Base-by-base conservation (phyloP, 208 protist species). In the Phytomonas francai region DNA sequence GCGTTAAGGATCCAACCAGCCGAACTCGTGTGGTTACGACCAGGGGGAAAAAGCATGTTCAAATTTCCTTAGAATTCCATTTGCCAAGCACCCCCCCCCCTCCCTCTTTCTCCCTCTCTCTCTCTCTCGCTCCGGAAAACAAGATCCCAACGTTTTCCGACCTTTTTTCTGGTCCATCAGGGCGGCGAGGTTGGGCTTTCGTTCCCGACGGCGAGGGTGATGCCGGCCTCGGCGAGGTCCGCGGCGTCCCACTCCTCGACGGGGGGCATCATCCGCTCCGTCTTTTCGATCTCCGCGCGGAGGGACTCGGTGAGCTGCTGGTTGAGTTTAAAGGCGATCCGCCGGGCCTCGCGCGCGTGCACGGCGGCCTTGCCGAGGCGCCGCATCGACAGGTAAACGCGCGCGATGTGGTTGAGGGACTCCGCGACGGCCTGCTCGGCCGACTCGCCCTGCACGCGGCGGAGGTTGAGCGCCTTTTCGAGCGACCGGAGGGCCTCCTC, bases 391-490 rank as follows among this genome's bases (percentile, higher is more conserved):
- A 88, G 54, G 76, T 93, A 84, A 9, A 92, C 83, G 42, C 87
- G 80, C 3, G 90, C 87, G 33, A 95, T 86, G 65, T 91, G 76
- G 78, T 95, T 95, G 22, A 95, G 77, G 36, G 83, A 91, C 73
- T 95, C 87, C 8, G 90, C 90, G 16, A 88, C 85, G 25, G 90
- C 81, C 29, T 74, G 85, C 63, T 91, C 85, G 12, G 79, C 84
- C 54, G 69, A 87, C 61, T 95, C 90, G 54, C 90, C 87, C 28
- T 87, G 80, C 28, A 84, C 91, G 64, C 90, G 85, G 16, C 90
- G 85, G n/a, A 93, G 76, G 75, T 93, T 92, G 42, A 95, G 80
- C 12, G 87, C 87, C 79, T 91, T 92, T 67, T 92, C 85, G 72
- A 90, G 90, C 80, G 84, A 92, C 61, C 51, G 27, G 22, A 93